phyloP scores from a whole-genome alignment of 2,329 filamentous ascomycete species.

The Exophiala calicioides region DNA sequence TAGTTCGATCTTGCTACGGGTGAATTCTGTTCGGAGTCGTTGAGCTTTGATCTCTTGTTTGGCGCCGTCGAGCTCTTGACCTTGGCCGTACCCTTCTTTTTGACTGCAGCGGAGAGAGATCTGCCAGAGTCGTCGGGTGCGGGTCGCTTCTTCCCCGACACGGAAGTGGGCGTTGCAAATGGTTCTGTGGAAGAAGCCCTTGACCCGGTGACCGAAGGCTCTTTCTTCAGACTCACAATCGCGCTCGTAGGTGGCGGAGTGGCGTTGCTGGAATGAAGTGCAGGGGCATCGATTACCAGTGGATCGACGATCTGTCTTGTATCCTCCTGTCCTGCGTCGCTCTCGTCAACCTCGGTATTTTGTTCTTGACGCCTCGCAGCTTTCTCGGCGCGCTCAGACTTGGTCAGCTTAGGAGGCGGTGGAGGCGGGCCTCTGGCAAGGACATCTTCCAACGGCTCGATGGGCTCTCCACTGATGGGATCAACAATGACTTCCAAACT shows the following conservation, averaged over 20 bases:
- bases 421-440: slow-evolving; percentile 29
- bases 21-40: slow-evolving; percentile 24
- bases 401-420: slow-evolving; percentile 23
- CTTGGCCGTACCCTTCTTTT: slow-evolving; percentile 32
- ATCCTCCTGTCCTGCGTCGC: slow-evolving; percentile 3
- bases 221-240: slow-evolving; percentile 22
- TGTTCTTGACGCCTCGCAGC: slow-evolving; percentile 14
- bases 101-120: slow-evolving; percentile 18
- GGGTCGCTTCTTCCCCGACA: slow-evolving; percentile 30
- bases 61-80: slow-evolving; percentile 21
- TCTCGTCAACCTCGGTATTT: slow-evolving; percentile 5
- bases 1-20: slow-evolving; percentile 17
- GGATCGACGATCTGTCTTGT: slow-evolving; percentile 2
- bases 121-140: slow-evolving; percentile 22
- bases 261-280: slow-evolving; percentile 2
- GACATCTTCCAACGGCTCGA: slow-evolving; percentile 30
- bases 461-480: slow-evolving; percentile 27
- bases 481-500: slow-evolving; percentile 32
- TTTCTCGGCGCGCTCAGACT: slow-evolving; percentile 20
- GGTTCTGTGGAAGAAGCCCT: slow-evolving; percentile 22
- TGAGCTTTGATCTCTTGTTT: slow-evolving; percentile 26
- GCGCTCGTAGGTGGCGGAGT: slow-evolving; percentile 6
- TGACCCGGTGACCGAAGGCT: slow-evolving; percentile 23
- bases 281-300: neutral
- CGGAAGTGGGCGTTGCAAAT: slow-evolving; percentile 24